Evolutionary conservation across 176 grass and related monocot species (phyloP).

Genomic region (Pontederia crassipes): DNA sequence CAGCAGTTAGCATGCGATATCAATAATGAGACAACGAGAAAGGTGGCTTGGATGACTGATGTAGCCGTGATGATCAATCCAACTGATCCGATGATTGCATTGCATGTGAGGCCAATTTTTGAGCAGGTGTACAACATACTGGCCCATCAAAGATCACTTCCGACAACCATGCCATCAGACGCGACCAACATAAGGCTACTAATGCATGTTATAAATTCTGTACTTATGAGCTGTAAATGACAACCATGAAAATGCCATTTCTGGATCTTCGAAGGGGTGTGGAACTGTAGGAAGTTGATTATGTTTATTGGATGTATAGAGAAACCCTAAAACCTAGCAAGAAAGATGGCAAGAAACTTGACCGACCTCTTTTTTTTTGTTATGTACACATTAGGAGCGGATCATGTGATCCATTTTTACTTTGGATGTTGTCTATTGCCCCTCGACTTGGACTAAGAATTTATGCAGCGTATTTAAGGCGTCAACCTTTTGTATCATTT

Average conservation of each 20-base stretch:
- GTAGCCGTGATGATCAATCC: conserved; percentile 64
- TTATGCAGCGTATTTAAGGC: no score
- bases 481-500: no score
- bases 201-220: conserved; percentile 76
- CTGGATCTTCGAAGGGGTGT: conserved; percentile 1
- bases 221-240: conserved; percentile 77
- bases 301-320: no score
- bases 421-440: no score
- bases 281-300: background rate
- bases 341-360: no score
- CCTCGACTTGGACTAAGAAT: no score
- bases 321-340: no score
- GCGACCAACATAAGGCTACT: conserved; percentile 41
- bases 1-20: conserved; percentile 90
- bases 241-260: background rate
- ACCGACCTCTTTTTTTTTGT: no score
- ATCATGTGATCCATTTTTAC: no score
- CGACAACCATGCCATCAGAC: conserved; percentile 32
- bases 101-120: conserved; percentile 75
- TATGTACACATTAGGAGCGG: no score
- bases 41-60: conserved; percentile 73
- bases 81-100: conserved; percentile 43
- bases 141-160: conserved; percentile 38
- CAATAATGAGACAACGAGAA: conserved; percentile 45
- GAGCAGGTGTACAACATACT: conserved; percentile 65